phyloP scores from a whole-genome alignment of 2,329 filamentous ascomycete genomes.

The Beauveria asiatica region DNA sequence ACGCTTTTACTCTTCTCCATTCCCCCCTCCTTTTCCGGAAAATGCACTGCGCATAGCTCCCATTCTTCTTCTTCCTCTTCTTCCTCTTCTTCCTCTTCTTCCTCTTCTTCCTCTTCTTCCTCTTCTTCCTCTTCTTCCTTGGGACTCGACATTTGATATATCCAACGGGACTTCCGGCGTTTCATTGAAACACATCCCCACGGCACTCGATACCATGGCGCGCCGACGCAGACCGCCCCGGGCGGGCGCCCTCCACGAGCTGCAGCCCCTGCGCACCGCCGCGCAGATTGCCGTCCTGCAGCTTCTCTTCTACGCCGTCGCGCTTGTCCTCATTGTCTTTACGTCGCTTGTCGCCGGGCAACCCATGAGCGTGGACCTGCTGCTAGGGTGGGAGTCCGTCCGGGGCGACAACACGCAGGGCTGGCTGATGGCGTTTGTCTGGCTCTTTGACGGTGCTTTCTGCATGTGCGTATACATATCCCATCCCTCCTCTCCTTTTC shows the following conservation, averaged over 20 bases:
- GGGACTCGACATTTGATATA: neutral
- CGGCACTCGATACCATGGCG: constrained; percentile 32
- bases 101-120: too few species aligned
- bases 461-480: constrained; percentile 31
- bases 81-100: too few species aligned
- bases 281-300: constrained; percentile 51
- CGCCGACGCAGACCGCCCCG: constrained; percentile 50
- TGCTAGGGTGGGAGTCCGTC: constrained; percentile 51
- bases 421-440: constrained; percentile 51
- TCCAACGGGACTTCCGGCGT: neutral
- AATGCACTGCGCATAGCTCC: neutral
- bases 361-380: constrained; percentile 42
- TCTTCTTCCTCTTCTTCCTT: too few species aligned
- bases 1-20: neutral
- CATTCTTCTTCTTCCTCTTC: neutral
- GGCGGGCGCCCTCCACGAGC: constrained; percentile 50
- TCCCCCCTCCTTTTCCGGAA: neutral
- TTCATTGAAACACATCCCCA: neutral
- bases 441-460: constrained; percentile 47
- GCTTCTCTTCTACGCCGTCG: constrained; percentile 44
- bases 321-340: constrained; percentile 47
- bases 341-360: constrained; percentile 50
- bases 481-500: neutral
- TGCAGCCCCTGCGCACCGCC: constrained; percentile 52
- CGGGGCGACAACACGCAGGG: constrained; percentile 55